Evolutionary conservation across 176 grass and related monocot genomes (phyloP).

Genomic region (Calamus simplicifolius): DNA sequence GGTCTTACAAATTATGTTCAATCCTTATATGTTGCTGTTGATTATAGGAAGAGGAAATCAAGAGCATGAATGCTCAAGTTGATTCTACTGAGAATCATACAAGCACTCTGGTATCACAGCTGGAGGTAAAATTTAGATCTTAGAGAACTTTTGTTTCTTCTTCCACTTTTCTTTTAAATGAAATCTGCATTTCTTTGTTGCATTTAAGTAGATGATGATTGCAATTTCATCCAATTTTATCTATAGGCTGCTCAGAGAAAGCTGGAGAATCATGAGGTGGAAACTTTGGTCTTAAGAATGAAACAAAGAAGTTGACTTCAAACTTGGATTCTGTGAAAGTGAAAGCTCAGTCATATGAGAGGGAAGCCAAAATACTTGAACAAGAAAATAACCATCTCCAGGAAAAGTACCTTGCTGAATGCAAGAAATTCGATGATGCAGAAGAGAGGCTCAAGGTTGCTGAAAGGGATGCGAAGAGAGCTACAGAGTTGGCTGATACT

Average conservation of each 20-base stretch:
- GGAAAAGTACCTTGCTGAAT: slow-evolving; percentile 60
- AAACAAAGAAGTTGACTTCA: slow-evolving; percentile 49
- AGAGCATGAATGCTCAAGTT: slow-evolving; percentile 46
- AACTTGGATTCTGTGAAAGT: slow-evolving; percentile 55
- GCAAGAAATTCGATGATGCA: slow-evolving; percentile 58
- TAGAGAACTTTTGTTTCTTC: background rate
- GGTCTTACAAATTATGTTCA: background rate
- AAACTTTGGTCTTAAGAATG: slow-evolving; percentile 47
- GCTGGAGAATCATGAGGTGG: slow-evolving; percentile 33
- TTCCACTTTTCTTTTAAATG: no score
- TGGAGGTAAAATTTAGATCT: slow-evolving; percentile 31
- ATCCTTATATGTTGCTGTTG: slow-evolving; percentile 2
- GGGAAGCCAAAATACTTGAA: slow-evolving; percentile 61
- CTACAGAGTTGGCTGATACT: slow-evolving; percentile 39
- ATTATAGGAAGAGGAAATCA: slow-evolving; percentile 68
- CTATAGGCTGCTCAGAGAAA: slow-evolving; percentile 43
- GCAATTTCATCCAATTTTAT: slow-evolving; percentile 15
- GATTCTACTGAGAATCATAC: slow-evolving; percentile 37
- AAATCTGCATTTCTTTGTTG: no score
- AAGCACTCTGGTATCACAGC: slow-evolving; percentile 31
- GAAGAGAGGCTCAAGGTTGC: slow-evolving; percentile 44
- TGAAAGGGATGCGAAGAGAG: slow-evolving; percentile 53
- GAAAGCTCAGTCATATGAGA: slow-evolving; percentile 40
- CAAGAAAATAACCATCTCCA: slow-evolving; percentile 76
- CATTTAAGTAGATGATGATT: background rate